These are phyloP conservation scores for Casuarina glauca DNA, from an alignment of 306 rosid species.

Conservation along the genomic window DNA sequence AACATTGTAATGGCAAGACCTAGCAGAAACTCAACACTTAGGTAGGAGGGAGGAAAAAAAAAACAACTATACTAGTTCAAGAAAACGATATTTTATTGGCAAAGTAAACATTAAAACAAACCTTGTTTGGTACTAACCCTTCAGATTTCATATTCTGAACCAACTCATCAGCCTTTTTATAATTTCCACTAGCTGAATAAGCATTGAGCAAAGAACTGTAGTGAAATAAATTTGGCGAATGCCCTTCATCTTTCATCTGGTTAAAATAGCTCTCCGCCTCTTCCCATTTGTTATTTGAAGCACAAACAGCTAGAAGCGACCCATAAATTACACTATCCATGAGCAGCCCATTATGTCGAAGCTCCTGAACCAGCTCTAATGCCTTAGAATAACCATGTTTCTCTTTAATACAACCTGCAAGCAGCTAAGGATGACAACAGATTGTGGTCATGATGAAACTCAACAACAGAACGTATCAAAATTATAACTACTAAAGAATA, in stretches of 20 bases:
- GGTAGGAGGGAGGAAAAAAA: neutral
- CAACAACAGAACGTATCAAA: neutral
- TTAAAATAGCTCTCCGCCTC: constrained; percentile 79
- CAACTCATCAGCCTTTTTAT: constrained; percentile 66
- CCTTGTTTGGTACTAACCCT: constrained; percentile 95
- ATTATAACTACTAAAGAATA: neutral
- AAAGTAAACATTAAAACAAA: constrained; percentile 57
- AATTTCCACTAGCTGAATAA: constrained; percentile 62
- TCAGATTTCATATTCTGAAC: constrained; percentile 74
- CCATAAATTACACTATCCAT: constrained; percentile 85
- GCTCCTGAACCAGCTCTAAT: constrained; percentile 70
- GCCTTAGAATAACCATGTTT: constrained; percentile 76
- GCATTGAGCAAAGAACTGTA: constrained; percentile 90
- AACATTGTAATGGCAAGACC: neutral
- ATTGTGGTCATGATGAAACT: constrained; percentile 21
- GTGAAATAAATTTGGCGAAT: constrained; percentile 67
- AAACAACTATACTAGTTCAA: neutral
- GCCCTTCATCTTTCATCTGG: constrained; percentile 78
- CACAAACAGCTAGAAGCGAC: constrained; percentile 80
- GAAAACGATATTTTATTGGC: neutral
- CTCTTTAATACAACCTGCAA: constrained; percentile 76
- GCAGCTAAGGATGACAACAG: constrained; percentile 53
- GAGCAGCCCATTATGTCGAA: constrained; percentile 50
- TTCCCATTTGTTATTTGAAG: constrained; percentile 73
- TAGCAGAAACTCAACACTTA: neutral